Percentiles rank a stretch among this genome's conserved stretches.
These are phyloP conservation scores for Lasiosphaeris hirsuta DNA, from an alignment of 495 filamentous ascomycete genomes.

Conservation along the genomic window DNA sequence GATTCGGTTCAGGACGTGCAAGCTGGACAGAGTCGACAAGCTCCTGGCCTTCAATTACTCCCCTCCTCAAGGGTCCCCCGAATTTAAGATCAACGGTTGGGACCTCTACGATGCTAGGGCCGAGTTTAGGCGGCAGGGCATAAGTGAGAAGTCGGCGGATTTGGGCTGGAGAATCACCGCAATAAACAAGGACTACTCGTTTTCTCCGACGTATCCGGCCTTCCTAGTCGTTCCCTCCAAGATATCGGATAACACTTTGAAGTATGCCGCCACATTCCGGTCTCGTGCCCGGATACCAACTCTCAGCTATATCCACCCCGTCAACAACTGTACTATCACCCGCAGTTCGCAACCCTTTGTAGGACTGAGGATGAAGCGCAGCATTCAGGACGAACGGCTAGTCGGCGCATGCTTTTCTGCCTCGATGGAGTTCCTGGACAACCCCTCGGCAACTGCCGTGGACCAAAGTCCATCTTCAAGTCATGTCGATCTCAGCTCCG, in stretches of 20 bases:
- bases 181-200: conserved; percentile 84
- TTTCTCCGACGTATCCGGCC: conserved; percentile 93
- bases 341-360: conserved; percentile 90
- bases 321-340: conserved; percentile 97
- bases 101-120: conserved; percentile 77
- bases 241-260: conserved; percentile 94
- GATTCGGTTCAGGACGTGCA: conserved; percentile 79
- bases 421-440: conserved; percentile 46
- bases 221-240: conserved; percentile 76
- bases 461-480: conserved; percentile 60
- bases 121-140: conserved; percentile 78
- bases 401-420: conserved; percentile 92
- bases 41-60: conserved; percentile 87
- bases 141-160: conserved; percentile 67
- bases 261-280: conserved; percentile 86
- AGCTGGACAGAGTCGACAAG: conserved; percentile 78
- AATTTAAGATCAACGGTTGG: conserved; percentile 80
- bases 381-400: conserved; percentile 92
- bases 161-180: conserved; percentile 86
- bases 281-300: conserved; percentile 84
- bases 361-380: conserved; percentile 82
- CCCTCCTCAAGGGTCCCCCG: conserved; percentile 57
- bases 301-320: conserved; percentile 86
- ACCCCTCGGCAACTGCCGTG: conserved; percentile 15
- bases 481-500: conserved; percentile 48